These are phyloP conservation scores for Suillus alpinus DNA, from an alignment of 768 basidiomycete genomes.

Conservation along the genomic window DNA sequence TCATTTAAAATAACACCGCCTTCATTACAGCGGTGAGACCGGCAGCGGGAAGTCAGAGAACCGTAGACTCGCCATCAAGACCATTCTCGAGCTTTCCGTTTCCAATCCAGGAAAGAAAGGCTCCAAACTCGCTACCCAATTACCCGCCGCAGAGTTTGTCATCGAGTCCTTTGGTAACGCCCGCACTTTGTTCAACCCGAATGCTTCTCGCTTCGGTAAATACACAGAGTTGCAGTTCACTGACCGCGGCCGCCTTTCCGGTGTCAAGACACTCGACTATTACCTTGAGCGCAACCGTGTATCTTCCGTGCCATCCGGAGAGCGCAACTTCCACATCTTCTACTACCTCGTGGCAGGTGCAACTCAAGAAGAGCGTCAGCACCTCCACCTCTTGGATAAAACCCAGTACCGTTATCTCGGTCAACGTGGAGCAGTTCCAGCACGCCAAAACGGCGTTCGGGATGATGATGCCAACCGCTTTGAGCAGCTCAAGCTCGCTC, in stretches of 20 bases:
- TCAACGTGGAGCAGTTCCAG: conserved; percentile 49
- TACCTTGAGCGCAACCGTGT: conserved; percentile 92
- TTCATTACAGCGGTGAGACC: conserved; percentile 72
- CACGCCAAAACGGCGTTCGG: conserved; percentile 45
- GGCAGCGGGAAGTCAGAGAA: conserved; percentile 94
- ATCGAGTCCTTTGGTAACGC: conserved; percentile 94
- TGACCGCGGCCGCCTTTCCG: conserved; percentile 83
- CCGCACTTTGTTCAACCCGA: conserved; percentile 87
- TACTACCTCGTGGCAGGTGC: conserved; percentile 96
- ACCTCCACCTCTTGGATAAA: conserved; percentile 81
- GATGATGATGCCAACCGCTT: conserved; percentile 88
- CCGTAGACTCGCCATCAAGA: conserved; percentile 85
- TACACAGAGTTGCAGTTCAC: conserved; percentile 98
- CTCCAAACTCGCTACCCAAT: conserved; percentile 78
- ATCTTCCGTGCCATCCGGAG: conserved; percentile 82
- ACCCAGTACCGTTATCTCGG: conserved; percentile 86
- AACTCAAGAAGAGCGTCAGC: conserved; percentile 80
- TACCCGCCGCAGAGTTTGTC: conserved; percentile 93
- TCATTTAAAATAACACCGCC: background rate
- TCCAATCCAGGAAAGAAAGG: conserved; percentile 92
- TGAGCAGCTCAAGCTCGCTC: conserved; percentile 89
- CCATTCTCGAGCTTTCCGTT: conserved; percentile 87
- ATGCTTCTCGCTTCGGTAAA: conserved; percentile 95
- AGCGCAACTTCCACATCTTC: conserved; percentile 97
- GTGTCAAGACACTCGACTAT: conserved; percentile 95